phyloP scores from a whole-genome alignment of 495 filamentous ascomycete genomes.

The Trichoderma virens region DNA sequence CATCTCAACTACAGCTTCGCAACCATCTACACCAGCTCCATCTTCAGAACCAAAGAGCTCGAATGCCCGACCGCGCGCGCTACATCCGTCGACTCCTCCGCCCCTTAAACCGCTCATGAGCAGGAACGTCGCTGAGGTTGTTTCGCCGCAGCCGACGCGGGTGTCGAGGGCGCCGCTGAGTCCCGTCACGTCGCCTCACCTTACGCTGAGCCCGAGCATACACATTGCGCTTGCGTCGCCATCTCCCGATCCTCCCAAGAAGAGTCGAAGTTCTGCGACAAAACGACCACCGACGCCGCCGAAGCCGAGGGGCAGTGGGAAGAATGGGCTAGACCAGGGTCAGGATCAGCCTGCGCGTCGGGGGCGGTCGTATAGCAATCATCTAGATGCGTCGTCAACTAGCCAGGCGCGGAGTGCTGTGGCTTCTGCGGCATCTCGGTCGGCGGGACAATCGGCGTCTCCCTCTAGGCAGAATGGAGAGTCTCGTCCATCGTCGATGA shows the following conservation, averaged over 20 bases:
- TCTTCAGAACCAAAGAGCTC: not conserved
- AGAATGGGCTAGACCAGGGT: not conserved
- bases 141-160: slow-evolving; percentile 8
- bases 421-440: not conserved
- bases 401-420: not conserved
- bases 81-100: not conserved
- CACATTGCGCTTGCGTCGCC: not conserved
- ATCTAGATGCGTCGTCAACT: not conserved
- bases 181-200: slow-evolving; percentile 9
- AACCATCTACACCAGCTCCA: not conserved
- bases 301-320: slow-evolving; percentile 4
- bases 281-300: slow-evolving; percentile 9
- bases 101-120: not conserved
- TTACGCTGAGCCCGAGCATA: not conserved
- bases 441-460: not conserved
- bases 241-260: slow-evolving; percentile 7
- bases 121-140: not conserved
- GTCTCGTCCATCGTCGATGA: not conserved
- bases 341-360: not conserved
- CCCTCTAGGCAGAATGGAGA: not conserved
- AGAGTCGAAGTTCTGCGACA: not conserved
- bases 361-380: not conserved
- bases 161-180: not conserved
- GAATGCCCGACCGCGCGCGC: not conserved
- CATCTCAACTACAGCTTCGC: not conserved